Evolutionary conservation across 148 eudicot species (phyloP).

Genomic region (Limonium bicolor): DNA sequence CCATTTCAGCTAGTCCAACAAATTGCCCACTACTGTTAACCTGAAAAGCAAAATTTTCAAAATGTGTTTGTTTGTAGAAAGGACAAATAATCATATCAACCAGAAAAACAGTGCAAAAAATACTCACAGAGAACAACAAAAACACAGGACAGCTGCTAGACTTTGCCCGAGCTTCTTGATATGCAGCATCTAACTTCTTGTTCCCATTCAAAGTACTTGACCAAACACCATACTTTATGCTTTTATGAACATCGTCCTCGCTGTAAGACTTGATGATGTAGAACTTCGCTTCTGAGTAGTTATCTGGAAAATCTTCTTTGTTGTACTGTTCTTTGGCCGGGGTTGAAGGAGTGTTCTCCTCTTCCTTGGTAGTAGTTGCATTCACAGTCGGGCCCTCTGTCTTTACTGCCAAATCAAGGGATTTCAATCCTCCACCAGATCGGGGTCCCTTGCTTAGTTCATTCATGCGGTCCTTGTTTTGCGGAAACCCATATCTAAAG

Average conservation of each 20-base stretch:
- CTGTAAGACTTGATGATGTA: constrained; percentile 39
- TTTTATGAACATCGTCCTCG: constrained; percentile 42
- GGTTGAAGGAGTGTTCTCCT: constrained; percentile 11
- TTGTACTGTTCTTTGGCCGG: constrained; percentile 27
- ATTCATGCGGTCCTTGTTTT: constrained; percentile 21
- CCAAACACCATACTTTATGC: constrained; percentile 39
- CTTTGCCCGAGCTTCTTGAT: constrained; percentile 33
- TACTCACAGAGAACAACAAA: constrained; percentile 32
- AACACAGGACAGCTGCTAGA: constrained; percentile 30
- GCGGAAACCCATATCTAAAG: constrained; percentile 17
- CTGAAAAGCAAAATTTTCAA: constrained; percentile 13
- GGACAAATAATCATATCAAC: too few relatives aligned
- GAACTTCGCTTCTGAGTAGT: constrained; percentile 23
- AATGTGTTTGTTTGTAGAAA: too few relatives aligned
- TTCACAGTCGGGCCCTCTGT: constrained; percentile 25
- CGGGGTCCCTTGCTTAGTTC: constrained; percentile 48
- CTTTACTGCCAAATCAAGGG: constrained; percentile 30
- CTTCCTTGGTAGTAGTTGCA: constrained; percentile 16
- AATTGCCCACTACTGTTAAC: constrained; percentile 41
- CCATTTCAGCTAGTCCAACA: constrained; percentile 39
- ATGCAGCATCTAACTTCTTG: constrained; percentile 36
- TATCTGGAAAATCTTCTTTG: constrained; percentile 29
- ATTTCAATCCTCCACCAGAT: constrained; percentile 13
- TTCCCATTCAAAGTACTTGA: constrained; percentile 39
- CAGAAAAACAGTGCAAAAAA: not conserved